Evolutionary conservation across 768 basidiomycete species (phyloP).

Genomic region (Coprinopsis sp.): DNA sequence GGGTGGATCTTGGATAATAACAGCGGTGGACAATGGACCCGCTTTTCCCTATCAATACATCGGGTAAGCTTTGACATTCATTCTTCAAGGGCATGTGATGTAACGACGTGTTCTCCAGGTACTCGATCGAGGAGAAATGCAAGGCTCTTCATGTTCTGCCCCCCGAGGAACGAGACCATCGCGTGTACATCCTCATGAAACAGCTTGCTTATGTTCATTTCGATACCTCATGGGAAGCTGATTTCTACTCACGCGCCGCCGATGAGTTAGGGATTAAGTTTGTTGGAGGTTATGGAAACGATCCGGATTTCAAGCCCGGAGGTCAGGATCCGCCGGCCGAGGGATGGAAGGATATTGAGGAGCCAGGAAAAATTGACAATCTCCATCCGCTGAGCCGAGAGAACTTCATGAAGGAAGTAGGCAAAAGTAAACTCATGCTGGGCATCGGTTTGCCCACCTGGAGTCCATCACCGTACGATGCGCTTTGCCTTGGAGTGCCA

Average conservation of each 20-base stretch:
- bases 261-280: neutral
- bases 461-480: conserved; percentile 29
- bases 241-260: neutral
- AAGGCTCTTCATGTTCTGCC: conserved; percentile 17
- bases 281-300: neutral
- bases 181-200: conserved; percentile 28
- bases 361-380: conserved; percentile 11
- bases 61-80: conserved; percentile 10
- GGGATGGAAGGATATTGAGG: conserved; percentile 1
- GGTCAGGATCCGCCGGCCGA: neutral
- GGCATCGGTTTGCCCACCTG: conserved; percentile 23
- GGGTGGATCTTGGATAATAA: neutral
- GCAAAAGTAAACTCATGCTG: conserved; percentile 24
- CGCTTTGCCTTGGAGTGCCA: conserved; percentile 33
- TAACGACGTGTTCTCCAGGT: conserved; percentile 16
- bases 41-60: conserved; percentile 20
- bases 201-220: conserved; percentile 22
- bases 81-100: neutral
- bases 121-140: conserved; percentile 29
- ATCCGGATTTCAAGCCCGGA: neutral
- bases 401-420: conserved; percentile 20
- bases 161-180: conserved; percentile 20
- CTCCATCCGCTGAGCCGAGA: conserved; percentile 13
- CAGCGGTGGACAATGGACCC: conserved; percentile 15
- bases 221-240: neutral